Evolutionary conservation across 257 asterid genomes (phyloP).

Genomic region (Nicotiana attenuata): DNA sequence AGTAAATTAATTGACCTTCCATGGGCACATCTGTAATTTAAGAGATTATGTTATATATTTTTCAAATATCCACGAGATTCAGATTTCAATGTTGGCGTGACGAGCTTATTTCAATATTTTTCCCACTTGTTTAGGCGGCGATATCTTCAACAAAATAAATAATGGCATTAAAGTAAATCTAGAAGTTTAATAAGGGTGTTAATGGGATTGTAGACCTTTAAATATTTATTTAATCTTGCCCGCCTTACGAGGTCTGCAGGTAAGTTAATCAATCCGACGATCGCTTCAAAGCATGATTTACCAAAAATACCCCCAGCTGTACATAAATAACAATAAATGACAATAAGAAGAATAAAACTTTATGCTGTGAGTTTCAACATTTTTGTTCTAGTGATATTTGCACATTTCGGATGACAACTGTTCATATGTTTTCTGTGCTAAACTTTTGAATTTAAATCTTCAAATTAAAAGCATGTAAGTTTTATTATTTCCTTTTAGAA

Average conservation of each 20-base stretch:
- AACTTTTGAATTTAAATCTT: not conserved
- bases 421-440: not conserved
- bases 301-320: not conserved
- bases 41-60: not conserved
- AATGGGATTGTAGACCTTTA: not conserved
- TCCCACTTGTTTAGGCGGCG: not conserved
- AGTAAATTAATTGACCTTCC: not conserved
- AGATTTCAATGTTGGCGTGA: not conserved
- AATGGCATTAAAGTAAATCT: not conserved
- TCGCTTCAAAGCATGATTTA: not conserved
- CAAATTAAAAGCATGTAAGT: not conserved
- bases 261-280: not conserved
- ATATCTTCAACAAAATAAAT: not conserved
- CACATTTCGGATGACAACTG: not conserved
- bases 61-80: not conserved
- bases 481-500: no score
- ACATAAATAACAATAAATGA: not conserved
- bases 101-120: not conserved
- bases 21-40: not conserved
- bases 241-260: not conserved
- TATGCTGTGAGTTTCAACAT: not conserved
- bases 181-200: not conserved
- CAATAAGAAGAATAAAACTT: not conserved
- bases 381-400: not conserved
- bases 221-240: slow-evolving; percentile 1